Evolutionary conservation across 2,329 filamentous ascomycete genomes (phyloP).

Genomic region (Ceratocystis lukuohia): DNA sequence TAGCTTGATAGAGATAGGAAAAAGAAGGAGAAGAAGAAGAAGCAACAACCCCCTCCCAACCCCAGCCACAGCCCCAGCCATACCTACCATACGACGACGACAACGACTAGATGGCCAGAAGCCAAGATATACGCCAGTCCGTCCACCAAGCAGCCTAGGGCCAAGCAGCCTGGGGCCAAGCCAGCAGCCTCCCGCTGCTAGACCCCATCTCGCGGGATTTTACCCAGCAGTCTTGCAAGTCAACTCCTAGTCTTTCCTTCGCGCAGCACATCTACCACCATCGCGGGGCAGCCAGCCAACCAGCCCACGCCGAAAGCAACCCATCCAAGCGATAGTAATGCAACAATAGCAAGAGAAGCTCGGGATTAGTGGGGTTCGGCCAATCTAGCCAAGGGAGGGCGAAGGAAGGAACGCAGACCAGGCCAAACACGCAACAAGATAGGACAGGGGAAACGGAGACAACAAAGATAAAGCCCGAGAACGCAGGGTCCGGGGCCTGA

Average conservation of each 20-base stretch:
- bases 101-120: too few relatives aligned
- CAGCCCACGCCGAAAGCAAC: background rate
- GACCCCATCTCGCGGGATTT: too few relatives aligned
- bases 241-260: too few relatives aligned
- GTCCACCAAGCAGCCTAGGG: background rate
- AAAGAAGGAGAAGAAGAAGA: background rate
- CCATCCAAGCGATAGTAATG: background rate
- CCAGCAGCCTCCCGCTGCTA: background rate
- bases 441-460: slow-evolving; percentile 1
- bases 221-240: too few relatives aligned
- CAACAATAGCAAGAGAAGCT: background rate
- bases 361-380: slow-evolving; percentile 7
- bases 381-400: background rate
- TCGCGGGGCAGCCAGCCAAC: too few relatives aligned
- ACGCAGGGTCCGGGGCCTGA: background rate
- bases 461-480: slow-evolving; percentile 2
- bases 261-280: too few relatives aligned
- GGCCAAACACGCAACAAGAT: background rate
- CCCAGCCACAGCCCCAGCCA: too few relatives aligned
- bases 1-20: background rate
- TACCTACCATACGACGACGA: too few relatives aligned
- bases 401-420: background rate
- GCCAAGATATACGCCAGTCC: background rate
- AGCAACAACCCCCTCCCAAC: background rate
- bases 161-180: background rate